These are phyloP conservation scores for Apiospora rasikravindrae DNA, from an alignment of 2,329 filamentous ascomycete genomes.

Conservation along the genomic window DNA sequence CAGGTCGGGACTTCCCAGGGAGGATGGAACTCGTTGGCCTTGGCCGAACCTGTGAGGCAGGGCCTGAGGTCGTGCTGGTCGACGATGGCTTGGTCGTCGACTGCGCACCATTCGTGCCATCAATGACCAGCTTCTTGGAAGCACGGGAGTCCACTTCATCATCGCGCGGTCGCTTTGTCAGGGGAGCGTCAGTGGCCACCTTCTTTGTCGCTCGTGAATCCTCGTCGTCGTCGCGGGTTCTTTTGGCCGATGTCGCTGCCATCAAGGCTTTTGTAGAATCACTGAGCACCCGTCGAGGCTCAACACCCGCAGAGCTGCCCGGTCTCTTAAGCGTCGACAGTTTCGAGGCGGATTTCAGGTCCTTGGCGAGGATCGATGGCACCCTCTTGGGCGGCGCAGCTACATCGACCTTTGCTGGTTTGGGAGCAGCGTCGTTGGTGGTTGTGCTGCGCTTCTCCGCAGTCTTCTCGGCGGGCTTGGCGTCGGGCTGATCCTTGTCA, in stretches of 20 bases:
- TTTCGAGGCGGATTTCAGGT: slow-evolving; percentile 24
- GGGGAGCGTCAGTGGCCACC: not conserved
- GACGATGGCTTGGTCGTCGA: slow-evolving; percentile 40
- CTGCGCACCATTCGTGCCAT: slow-evolving; percentile 30
- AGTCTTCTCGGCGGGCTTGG: slow-evolving; percentile 23
- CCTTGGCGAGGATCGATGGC: slow-evolving; percentile 20
- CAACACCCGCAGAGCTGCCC: not conserved
- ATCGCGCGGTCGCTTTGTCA: slow-evolving; percentile 24
- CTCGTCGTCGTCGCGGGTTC: not conserved
- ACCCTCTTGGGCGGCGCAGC: slow-evolving; percentile 13
- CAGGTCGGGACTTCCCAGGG: slow-evolving; percentile 54
- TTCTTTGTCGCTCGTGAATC: slow-evolving; percentile 10
- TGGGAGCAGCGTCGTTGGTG: not conserved
- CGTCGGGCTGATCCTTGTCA: slow-evolving; percentile 32
- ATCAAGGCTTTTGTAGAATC: slow-evolving; percentile 6
- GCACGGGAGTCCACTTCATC: slow-evolving; percentile 23
- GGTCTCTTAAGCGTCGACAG: slow-evolving; percentile 19
- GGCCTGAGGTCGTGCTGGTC: slow-evolving; percentile 22
- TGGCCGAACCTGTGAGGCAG: slow-evolving; percentile 29
- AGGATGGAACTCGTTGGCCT: slow-evolving; percentile 43
- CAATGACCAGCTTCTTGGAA: slow-evolving; percentile 30
- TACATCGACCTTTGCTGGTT: not conserved
- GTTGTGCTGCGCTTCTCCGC: slow-evolving; percentile 3
- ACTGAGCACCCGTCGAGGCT: slow-evolving; percentile 17
- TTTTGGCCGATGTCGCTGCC: not conserved